These are phyloP conservation scores for Amphichorda felina DNA, from an alignment of 2,329 filamentous ascomycete species.

Conservation along the genomic window DNA sequence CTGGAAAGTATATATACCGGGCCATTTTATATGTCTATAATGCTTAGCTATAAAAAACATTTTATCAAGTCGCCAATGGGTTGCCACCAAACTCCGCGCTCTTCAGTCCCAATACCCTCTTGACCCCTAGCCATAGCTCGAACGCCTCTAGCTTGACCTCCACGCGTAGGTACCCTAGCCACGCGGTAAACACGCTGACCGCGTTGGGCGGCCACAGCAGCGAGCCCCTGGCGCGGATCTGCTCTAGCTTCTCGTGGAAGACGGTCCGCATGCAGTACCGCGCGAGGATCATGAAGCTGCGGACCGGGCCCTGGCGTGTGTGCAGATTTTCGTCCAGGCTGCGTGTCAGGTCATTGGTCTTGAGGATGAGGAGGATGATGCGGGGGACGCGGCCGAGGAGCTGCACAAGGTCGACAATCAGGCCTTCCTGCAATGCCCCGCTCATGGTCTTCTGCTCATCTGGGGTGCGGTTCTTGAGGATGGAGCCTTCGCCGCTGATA, in stretches of 20 bases:
- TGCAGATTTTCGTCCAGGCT: constrained; percentile 86
- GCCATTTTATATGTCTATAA: constrained; percentile 1
- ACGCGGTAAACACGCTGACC: constrained; percentile 40
- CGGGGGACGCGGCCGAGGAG: constrained; percentile 80
- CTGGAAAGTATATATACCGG: too few relatives aligned
- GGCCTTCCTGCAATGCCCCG: constrained; percentile 71
- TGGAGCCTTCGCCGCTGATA: constrained; percentile 48
- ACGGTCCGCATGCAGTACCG: constrained; percentile 57
- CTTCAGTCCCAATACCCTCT: constrained; percentile 30
- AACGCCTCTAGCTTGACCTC: constrained; percentile 52
- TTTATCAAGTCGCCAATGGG: constrained; percentile 6
- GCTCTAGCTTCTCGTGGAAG: constrained; percentile 50
- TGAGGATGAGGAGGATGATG: constrained; percentile 88
- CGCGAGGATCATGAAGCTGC: constrained; percentile 56
- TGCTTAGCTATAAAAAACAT: neutral
- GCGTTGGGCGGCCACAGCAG: constrained; percentile 47
- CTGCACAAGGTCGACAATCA: constrained; percentile 79
- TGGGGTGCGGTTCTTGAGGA: constrained; percentile 46
- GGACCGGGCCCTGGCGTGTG: constrained; percentile 54
- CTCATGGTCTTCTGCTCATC: constrained; percentile 83
- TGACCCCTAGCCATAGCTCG: constrained; percentile 47
- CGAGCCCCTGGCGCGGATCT: constrained; percentile 38
- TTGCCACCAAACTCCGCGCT: constrained; percentile 13
- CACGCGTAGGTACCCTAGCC: constrained; percentile 45
- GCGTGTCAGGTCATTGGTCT: constrained; percentile 93